These are phyloP conservation scores for Chlorencoelia australis DNA, from an alignment of 2,329 filamentous ascomycete species.

Conservation along the genomic window DNA sequence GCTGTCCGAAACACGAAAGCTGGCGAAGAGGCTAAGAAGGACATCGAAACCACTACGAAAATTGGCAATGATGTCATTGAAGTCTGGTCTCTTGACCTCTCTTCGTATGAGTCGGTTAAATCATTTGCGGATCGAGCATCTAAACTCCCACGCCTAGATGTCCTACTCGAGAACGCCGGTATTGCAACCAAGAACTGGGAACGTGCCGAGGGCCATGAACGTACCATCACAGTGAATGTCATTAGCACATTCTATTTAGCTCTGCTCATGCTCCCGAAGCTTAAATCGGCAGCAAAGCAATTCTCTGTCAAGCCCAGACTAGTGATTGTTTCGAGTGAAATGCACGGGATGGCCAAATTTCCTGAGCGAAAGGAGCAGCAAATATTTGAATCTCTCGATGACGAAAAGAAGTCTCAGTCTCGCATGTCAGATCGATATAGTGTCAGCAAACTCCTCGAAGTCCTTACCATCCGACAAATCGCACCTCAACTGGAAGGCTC, in stretches of 20 bases:
- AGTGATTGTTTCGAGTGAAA: slow-evolving; percentile 9
- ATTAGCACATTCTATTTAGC: slow-evolving; percentile 37
- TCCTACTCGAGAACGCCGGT: slow-evolving; percentile 10
- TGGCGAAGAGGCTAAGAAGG: slow-evolving; percentile 12
- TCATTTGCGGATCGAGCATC: slow-evolving; percentile 6
- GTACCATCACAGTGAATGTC: slow-evolving; percentile 37
- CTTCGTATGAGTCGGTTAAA: slow-evolving; percentile 9
- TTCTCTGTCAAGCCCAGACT: slow-evolving; percentile 2
- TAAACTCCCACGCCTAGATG: slow-evolving; percentile 8
- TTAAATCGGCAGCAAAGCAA: slow-evolving; percentile 28
- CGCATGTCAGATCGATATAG: slow-evolving; percentile 28
- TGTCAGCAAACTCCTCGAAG: slow-evolving; percentile 37
- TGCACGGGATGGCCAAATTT: neutral
- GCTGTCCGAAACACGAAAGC: slow-evolving; percentile 12
- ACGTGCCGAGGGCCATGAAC: slow-evolving; percentile 30
- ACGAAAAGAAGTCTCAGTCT: neutral
- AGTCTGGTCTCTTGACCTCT: slow-evolving; percentile 13
- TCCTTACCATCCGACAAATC: slow-evolving; percentile 34
- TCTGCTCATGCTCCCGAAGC: slow-evolving; percentile 33
- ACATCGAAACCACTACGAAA: slow-evolving; percentile 8
- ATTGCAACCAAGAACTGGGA: slow-evolving; percentile 5
- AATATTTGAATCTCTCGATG: slow-evolving; percentile 4
- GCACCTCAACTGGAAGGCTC: slow-evolving; percentile 21
- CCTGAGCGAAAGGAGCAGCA: neutral
- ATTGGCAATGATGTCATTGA: slow-evolving; percentile 1